phyloP scores from a whole-genome alignment of 352 stramenopile species.

The Globisporangium radiosum region DNA sequence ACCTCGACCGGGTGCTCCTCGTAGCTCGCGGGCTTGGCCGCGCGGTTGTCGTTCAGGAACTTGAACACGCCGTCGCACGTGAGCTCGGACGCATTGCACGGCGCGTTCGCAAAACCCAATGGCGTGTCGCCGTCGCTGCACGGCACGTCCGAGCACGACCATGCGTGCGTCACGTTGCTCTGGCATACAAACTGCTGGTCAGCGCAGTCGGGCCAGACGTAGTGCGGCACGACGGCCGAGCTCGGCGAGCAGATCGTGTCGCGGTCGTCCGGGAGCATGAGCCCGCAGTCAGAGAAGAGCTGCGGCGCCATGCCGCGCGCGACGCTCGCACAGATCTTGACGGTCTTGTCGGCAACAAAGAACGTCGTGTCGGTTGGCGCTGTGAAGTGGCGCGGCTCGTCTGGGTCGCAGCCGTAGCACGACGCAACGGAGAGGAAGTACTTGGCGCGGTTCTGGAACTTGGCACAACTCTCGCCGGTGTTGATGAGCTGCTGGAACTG shows the following conservation, averaged over 20 bases:
- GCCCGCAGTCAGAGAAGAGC: constrained; percentile 56
- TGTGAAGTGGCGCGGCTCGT: constrained; percentile 30
- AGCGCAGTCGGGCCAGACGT: constrained; percentile 51
- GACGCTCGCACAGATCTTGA: constrained; percentile 64
- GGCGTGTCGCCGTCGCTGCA: constrained; percentile 41
- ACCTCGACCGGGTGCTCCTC: constrained; percentile 69
- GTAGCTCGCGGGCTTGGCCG: constrained; percentile 67
- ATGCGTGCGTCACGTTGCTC: constrained; percentile 26
- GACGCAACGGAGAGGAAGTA: constrained; percentile 37
- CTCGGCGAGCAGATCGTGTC: constrained; percentile 55
- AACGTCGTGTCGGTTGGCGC: constrained; percentile 45
- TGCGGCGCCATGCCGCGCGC: constrained; percentile 34
- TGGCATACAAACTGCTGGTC: constrained; percentile 54
- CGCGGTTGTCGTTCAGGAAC: constrained; percentile 76
- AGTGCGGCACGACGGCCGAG: constrained; percentile 44
- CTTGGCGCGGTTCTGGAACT: constrained; percentile 67
- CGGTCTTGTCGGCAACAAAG: constrained; percentile 43
- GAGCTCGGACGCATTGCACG: constrained; percentile 40
- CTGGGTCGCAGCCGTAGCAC: constrained; percentile 40
- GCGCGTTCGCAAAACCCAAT: constrained; percentile 45
- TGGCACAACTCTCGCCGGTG: constrained; percentile 51
- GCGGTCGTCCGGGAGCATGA: constrained; percentile 50
- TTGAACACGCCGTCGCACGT: constrained; percentile 57
- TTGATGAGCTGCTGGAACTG: constrained; percentile 61
- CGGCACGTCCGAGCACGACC: constrained; percentile 43